Base-by-base conservation (phyloP, 108 stramenopile genomes). In the Cylindrotheca closterium region DNA sequence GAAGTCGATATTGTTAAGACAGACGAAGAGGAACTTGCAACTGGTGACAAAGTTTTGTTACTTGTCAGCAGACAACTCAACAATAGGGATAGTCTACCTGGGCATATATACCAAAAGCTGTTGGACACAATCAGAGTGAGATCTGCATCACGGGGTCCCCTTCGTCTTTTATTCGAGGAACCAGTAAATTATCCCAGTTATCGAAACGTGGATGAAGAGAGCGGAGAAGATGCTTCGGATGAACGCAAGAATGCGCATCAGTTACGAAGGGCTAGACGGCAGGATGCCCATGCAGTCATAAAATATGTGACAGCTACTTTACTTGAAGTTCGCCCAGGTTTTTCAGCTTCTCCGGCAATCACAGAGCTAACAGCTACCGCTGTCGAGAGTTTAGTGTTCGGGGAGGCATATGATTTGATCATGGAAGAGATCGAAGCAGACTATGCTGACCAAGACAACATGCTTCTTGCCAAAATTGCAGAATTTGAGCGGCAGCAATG, bases 241-340 rank as follows among this genome's bases (percentile, higher is more conserved):
- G 46, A 56, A 10, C 48, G 15, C 18, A 21, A 26, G 1, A 28
- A 60, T 19, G 31, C 33, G 26, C 10, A 7, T 7, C 37, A 42
- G 7, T 50, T 67, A 8, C 46, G 54, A 2, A 53, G 77, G 30
- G 57, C 60, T 8, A 63, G 87, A 34, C 85, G 89, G 18, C 85
- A 77, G 52, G 86, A 93, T 65, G 82, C 87, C 2, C 92, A 93
- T 73, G 89, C 80, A 8, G 73, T 91, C 33, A 93, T 93, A 21
- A 91, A 91, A 67, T 84, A 90, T 65, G 80, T 93, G 8, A 93
- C 92, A n/a, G 86, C 86, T 29, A 84, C 89, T 2, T 73, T 93
- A 4, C 67, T 93, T 19, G 85, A 90, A 56, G 86, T 85, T 23
- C 77, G 89, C 3, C 82, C 85, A 51, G 88, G 83, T 2, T 79